Conservation (phyloP, 2,329 filamentous ascomycete genomes). For the Phyllosticta capitalensis region DNA sequence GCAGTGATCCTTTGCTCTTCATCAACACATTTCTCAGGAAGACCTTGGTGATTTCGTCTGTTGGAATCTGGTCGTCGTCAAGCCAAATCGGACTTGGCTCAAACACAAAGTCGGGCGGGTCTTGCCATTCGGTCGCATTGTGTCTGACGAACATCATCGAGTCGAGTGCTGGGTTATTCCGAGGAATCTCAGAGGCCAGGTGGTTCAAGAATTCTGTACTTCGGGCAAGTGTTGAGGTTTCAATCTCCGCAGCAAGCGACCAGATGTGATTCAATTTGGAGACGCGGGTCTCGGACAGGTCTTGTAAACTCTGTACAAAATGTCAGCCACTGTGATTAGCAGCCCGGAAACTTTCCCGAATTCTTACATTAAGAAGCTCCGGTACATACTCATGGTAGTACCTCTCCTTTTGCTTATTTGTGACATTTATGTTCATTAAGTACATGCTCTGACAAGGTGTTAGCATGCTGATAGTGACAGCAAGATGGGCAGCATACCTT, state of each 20-base stretch:
- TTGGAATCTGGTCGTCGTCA: slow-evolving; percentile 78
- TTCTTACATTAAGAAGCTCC: slow-evolving; percentile 73
- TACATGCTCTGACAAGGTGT: slow-evolving; percentile 64
- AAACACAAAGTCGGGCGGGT: slow-evolving; percentile 75
- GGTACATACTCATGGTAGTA: slow-evolving; percentile 97
- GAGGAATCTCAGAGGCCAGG: slow-evolving; percentile 68
- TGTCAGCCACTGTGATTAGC: neutral
- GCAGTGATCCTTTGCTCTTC: slow-evolving; percentile 79
- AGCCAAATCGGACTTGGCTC: slow-evolving; percentile 97
- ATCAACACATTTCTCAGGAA: slow-evolving; percentile 85
- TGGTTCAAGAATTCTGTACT: slow-evolving; percentile 64
- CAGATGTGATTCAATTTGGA: slow-evolving; percentile 77
- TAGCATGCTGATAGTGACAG: slow-evolving; percentile 11
- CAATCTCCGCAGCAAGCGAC: slow-evolving; percentile 69
- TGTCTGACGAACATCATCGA: slow-evolving; percentile 97
- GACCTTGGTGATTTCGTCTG: slow-evolving; percentile 77
- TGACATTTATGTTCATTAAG: slow-evolving; percentile 88
- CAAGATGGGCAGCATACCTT: slow-evolving; percentile 41
- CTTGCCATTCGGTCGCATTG: slow-evolving; percentile 73
- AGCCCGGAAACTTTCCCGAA: neutral
- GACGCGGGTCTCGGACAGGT: slow-evolving; percentile 82
- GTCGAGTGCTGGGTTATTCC: slow-evolving; percentile 82
- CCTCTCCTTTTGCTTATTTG: slow-evolving; percentile 93
- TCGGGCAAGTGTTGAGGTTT: slow-evolving; percentile 66
- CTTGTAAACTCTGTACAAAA: slow-evolving; percentile 59